Percentiles rank a stretch among this genome's conserved stretches.
phyloP scores from a whole-genome alignment of 106 monocot species.

The Allium fistulosum region DNA sequence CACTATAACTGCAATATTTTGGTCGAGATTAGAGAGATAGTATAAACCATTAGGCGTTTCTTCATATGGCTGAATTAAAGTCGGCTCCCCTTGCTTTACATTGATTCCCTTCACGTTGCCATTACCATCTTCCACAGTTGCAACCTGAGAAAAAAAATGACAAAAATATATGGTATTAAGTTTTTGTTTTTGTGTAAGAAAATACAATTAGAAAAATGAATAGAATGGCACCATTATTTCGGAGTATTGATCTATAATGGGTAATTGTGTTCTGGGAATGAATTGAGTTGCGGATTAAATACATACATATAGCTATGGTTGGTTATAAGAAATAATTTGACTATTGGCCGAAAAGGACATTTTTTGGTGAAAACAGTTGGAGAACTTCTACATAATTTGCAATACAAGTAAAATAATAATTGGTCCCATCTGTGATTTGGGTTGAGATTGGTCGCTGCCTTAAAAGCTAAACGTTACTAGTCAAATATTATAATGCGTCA shows the following conservation, averaged over 20 bases:
- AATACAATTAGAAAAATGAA: background rate
- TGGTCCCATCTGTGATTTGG: background rate
- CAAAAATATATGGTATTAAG: too few relatives aligned
- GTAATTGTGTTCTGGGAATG: background rate
- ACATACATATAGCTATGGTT: too few relatives aligned
- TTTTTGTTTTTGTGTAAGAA: too few relatives aligned
- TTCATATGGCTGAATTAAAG: slow-evolving; percentile 37
- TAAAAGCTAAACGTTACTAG: slow-evolving; percentile 6
- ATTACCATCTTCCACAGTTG: background rate
- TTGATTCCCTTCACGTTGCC: background rate
- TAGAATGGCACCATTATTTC: background rate
- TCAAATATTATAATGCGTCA: background rate
- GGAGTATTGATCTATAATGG: background rate
- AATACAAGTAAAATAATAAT: too few relatives aligned
- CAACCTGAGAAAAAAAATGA: background rate
- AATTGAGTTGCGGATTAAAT: background rate
- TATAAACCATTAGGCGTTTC: slow-evolving; percentile 46
- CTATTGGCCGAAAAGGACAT: background rate
- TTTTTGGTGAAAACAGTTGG: background rate
- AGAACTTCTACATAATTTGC: too few relatives aligned
- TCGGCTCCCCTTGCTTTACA: slow-evolving; percentile 32
- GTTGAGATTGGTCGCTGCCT: slow-evolving; percentile 4
- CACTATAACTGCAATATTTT: slow-evolving; percentile 78
- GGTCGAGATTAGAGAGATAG: slow-evolving; percentile 82
- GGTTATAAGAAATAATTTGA: too few relatives aligned